A percentile compares a stretch with the other conserved stretches of the same genome.
Conservation (phyloP, 495 filamentous ascomycete species). For the Cairneyella variabilis region DNA sequence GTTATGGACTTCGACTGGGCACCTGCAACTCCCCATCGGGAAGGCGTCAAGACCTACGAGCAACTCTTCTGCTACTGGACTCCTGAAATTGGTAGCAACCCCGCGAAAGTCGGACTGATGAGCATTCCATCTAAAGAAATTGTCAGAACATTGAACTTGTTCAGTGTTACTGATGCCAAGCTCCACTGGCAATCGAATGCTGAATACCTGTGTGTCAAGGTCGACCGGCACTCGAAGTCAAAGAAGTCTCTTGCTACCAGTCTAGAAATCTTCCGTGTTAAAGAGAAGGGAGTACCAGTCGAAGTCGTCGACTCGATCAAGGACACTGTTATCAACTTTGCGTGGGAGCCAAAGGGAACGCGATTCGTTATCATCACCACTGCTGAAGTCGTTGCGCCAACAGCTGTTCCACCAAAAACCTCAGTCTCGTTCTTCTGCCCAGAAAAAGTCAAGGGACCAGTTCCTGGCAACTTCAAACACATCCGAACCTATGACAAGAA, state of each 20-base stretch:
- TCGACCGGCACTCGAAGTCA: constrained; percentile 96
- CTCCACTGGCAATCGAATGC: constrained; percentile 95
- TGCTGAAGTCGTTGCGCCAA: constrained; percentile 71
- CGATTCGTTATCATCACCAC: constrained; percentile 97
- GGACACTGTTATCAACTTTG: constrained; percentile 97
- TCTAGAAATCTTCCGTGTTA: constrained; percentile 94
- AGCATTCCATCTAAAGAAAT: constrained; percentile 90
- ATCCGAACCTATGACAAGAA: constrained; percentile 94
- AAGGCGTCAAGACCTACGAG: constrained; percentile 83
- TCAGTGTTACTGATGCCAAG: constrained; percentile 96
- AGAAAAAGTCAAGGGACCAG: constrained; percentile 77
- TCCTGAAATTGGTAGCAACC: constrained; percentile 95
- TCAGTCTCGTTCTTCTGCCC: constrained; percentile 93
- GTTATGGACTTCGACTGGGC: constrained; percentile 98
- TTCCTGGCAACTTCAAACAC: constrained; percentile 89
- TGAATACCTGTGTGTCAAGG: constrained; percentile 94
- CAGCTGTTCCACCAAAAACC: constrained; percentile 84
- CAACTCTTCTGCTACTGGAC: constrained; percentile 99
- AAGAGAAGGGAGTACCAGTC: constrained; percentile 94
- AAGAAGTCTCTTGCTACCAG: constrained; percentile 97
- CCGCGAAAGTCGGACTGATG: constrained; percentile 96
- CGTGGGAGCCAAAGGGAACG: constrained; percentile 97
- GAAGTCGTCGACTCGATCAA: constrained; percentile 97
- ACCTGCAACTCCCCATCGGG: constrained; percentile 71
- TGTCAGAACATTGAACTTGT: constrained; percentile 89